Conservation (phyloP, 148 eudicot genomes). For the Rhododendron simsii region DNA sequence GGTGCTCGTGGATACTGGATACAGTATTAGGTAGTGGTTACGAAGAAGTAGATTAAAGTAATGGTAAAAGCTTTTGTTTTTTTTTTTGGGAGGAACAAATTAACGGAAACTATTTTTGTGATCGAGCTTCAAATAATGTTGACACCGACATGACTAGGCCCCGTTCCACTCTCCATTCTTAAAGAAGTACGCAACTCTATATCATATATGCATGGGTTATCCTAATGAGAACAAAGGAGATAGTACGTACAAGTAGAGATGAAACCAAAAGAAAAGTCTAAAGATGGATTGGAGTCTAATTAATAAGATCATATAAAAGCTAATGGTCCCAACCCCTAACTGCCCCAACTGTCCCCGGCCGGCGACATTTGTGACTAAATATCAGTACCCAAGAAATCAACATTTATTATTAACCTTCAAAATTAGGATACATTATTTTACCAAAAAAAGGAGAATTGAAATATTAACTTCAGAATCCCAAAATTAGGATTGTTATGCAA, state of each 20-base stretch:
- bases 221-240: not conserved
- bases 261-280: not conserved
- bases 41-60: too few species aligned
- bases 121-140: too few species aligned
- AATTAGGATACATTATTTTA: not conserved
- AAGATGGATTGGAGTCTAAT: not conserved
- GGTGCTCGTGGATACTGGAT: too few species aligned
- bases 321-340: not conserved
- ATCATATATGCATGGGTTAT: not conserved
- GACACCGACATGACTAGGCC: too few species aligned
- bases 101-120: too few species aligned
- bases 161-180: too few species aligned
- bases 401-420: not conserved
- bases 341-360: not conserved
- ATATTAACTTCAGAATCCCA: not conserved
- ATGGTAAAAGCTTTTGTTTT: too few species aligned
- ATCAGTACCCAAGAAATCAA: not conserved
- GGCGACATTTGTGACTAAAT: not conserved
- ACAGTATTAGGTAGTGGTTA: too few species aligned
- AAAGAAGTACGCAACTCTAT: not conserved
- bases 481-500: too few species aligned
- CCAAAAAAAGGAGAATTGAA: too few species aligned
- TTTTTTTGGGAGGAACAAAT: too few species aligned
- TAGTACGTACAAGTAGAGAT: not conserved
- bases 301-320: not conserved